Percentiles rank a stretch among this genome's conserved stretches.
phyloP scores from a whole-genome alignment of 2,329 filamentous ascomycete genomes.

The Cercospora sp. region DNA sequence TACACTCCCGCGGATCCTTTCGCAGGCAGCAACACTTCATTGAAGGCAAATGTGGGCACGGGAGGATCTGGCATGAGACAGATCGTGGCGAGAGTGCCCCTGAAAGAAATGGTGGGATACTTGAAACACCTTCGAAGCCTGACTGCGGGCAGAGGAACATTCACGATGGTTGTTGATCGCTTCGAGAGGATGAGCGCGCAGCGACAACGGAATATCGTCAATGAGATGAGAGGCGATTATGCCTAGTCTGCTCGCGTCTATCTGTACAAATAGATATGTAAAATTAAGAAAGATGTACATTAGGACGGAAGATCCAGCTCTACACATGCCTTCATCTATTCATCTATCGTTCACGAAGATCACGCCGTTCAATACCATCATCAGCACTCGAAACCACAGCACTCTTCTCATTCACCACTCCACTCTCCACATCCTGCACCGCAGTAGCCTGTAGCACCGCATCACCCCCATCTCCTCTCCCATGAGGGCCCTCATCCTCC shows the following conservation, averaged over 20 bases:
- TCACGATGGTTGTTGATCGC: conserved; percentile 71
- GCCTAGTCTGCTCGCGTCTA: not conserved
- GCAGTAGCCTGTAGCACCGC: not conserved
- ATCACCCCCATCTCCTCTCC: not conserved
- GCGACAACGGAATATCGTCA: conserved; percentile 58
- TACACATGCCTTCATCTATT: not conserved
- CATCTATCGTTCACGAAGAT: too few species aligned
- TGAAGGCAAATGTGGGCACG: conserved; percentile 17
- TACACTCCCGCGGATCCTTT: conserved; percentile 91
- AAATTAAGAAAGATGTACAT: not conserved
- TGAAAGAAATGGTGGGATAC: conserved; percentile 97
- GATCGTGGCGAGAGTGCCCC: conserved; percentile 82
- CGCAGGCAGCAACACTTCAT: conserved; percentile 32
- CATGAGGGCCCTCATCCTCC: conserved; percentile 19
- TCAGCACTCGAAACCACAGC: not conserved
- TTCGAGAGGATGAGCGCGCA: conserved; percentile 67
- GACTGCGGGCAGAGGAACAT: conserved; percentile 79
- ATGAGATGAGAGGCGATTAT: conserved; percentile 37
- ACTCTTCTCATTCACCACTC: not conserved
- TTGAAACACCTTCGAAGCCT: conserved; percentile 83
- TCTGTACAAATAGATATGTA: not conserved
- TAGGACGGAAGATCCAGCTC: not conserved
- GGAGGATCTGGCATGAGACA: conserved; percentile 40
- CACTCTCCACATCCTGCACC: not conserved
- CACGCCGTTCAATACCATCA: not conserved